Base-by-base conservation (phyloP, 2,329 filamentous ascomycete species). In the Arthroderma sp. region DNA sequence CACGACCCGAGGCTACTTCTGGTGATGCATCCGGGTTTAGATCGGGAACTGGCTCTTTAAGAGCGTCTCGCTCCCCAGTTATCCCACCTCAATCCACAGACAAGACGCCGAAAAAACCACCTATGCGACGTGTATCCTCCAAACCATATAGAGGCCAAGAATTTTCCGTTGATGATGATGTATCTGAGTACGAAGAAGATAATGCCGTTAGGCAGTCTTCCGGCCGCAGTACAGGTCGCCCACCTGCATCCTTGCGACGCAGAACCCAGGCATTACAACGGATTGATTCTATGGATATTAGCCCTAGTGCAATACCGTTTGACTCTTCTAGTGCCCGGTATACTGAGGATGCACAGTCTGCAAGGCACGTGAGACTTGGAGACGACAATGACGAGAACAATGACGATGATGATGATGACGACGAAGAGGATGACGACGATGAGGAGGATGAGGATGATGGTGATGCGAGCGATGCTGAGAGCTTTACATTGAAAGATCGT, bases 401-500 rank as follows among this genome's bases (percentile, higher is more conserved):
- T 8, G 36, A 10, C 22, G 9, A 8, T 10, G 65, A 62, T 30
- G 59, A 54, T 9, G 59, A 47, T 53, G 58, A 43, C 28, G 49
- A 58, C 48, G 69, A 70, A 34, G 69, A 73, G 28, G 58, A 55
- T 4, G 65, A 68, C 51, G 61, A 65, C 32, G 74, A 74, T 10
- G 71, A 71, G 9, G 69, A 69, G 7, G 75, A 76, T 39, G 76
- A 75, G 36, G 78, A 82, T 6, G 83, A 84, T 30, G 79, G 69
- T 47, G 79, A 83, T 48, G 58, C 88, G 42, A 95, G 89, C 62
- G 91, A 96, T 55, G 84, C 91, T 1, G 91, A 95, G 66, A 96
- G 89, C 68, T 98, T 98, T 62, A 98, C 91, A 0, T 75, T 98
- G 55, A 94, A 93, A 63, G 91, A 98, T 63, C 80, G 91, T 45